Evolutionary conservation across 495 filamentous ascomycete species (phyloP).

Genomic region (Daldinia decipiens): DNA sequence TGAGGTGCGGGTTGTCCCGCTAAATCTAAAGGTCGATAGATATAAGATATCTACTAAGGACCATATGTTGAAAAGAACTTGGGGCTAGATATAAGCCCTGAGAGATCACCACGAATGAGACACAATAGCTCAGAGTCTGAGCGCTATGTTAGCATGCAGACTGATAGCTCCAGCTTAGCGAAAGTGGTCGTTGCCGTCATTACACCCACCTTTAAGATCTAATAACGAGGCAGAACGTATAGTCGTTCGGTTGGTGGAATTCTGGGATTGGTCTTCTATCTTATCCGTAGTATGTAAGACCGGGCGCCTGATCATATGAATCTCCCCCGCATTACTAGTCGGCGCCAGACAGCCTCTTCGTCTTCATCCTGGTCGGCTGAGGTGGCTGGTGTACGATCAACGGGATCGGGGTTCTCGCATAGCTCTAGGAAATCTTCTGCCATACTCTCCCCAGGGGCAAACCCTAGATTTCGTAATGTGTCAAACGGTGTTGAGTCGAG

Average conservation of each 20-base stretch:
- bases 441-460: constrained; percentile 47
- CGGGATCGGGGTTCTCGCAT: constrained; percentile 48
- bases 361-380: constrained; percentile 46
- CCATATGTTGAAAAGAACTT: neutral
- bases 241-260: neutral
- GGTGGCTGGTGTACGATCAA: constrained; percentile 39
- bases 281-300: neutral
- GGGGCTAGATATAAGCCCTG: neutral
- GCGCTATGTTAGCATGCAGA: constrained; percentile 7
- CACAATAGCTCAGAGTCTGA: neutral
- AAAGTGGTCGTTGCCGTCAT: neutral
- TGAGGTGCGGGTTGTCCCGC: neutral
- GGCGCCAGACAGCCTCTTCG: constrained; percentile 48
- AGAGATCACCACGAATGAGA: neutral
- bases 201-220: neutral
- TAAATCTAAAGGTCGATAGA: neutral
- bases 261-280: neutral
- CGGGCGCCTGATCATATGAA: constrained; percentile 36
- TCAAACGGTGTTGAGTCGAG: constrained; percentile 46
- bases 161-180: neutral
- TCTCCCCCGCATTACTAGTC: constrained; percentile 48
- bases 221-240: neutral
- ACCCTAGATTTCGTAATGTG: constrained; percentile 47
- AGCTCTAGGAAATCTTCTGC: constrained; percentile 47
- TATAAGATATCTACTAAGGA: neutral